Conservation (phyloP, 2,329 filamentous ascomycete genomes). For the Pestalotiopsis sp. region DNA sequence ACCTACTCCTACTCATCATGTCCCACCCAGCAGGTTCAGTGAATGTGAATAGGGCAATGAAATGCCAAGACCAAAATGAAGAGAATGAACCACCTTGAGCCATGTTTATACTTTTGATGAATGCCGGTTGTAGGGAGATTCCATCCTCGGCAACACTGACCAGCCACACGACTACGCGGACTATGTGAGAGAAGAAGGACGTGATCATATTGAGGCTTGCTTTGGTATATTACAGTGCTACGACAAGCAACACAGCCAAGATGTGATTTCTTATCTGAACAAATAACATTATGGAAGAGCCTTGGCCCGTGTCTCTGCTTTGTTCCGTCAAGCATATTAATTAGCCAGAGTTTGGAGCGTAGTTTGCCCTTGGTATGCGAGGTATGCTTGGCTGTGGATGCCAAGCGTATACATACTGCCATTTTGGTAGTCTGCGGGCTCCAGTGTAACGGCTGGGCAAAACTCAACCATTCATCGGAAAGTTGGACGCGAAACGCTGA, state of each 20-base stretch:
- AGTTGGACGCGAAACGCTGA: background rate
- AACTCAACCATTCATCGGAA: background rate
- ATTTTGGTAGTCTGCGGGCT: background rate
- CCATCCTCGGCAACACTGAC: no score
- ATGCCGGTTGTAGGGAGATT: background rate
- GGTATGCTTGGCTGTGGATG: background rate
- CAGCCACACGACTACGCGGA: no score
- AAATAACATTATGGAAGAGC: no score
- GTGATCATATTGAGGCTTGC: no score
- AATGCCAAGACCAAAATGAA: background rate
- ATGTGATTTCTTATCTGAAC: no score
- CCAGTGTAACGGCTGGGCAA: background rate
- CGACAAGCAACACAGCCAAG: background rate
- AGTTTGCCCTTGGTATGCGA: background rate
- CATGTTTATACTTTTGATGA: background rate
- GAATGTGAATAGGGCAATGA: constrained; percentile 1
- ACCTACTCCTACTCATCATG: constrained; percentile 23
- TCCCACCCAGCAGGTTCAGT: background rate
- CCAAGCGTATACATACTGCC: background rate
- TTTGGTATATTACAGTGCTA: no score
- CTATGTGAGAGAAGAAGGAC: no score
- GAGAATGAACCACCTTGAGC: background rate
- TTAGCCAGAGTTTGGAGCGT: no score
- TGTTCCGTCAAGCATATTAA: no score
- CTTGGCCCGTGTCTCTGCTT: no score